A percentile compares a stretch with the other conserved stretches of the same genome.
Evolutionary conservation across 192 early-diverging fungal species (phyloP).

Genomic region (Coemansia sp.): DNA sequence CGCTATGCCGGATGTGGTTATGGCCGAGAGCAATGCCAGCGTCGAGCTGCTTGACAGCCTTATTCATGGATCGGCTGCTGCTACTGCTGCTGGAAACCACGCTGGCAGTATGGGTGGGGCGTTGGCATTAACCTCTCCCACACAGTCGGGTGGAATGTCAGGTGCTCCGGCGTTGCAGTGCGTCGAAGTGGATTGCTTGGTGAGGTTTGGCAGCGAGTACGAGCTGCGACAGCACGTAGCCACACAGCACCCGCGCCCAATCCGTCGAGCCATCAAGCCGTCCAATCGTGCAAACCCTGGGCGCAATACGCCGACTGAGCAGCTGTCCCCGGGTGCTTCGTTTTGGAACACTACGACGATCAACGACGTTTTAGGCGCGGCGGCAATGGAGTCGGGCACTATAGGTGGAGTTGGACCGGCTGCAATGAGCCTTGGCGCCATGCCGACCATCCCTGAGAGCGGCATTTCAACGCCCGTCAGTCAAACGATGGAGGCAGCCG

Average conservation of each 20-base stretch:
- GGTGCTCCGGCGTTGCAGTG: slow-evolving; percentile 20
- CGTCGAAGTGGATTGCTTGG: slow-evolving; percentile 39
- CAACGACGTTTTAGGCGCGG: slow-evolving; percentile 17
- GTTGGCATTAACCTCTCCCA: neutral
- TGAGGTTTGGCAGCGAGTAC: slow-evolving; percentile 17
- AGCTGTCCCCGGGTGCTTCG: neutral
- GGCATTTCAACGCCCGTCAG: slow-evolving; percentile 1
- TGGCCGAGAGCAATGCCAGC: neutral
- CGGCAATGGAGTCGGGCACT: slow-evolving; percentile 7
- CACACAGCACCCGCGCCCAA: slow-evolving; percentile 40
- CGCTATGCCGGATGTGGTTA: neutral
- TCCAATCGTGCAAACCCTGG: slow-evolving; percentile 16
- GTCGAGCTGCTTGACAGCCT: neutral
- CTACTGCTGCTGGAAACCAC: neutral
- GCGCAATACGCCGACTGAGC: slow-evolving; percentile 16
- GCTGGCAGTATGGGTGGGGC: neutral
- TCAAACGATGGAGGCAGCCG: neutral
- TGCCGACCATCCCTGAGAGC: slow-evolving; percentile 31
- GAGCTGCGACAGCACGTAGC: slow-evolving; percentile 37
- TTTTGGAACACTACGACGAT: slow-evolving; percentile 31
- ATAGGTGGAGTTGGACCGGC: neutral
- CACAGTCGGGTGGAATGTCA: neutral
- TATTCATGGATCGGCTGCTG: neutral
- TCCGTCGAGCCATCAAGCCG: slow-evolving; percentile 43
- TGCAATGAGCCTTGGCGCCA: slow-evolving; percentile 1